Evolutionary conservation across 2,329 filamentous ascomycete species (phyloP), one percentile per base, ranked within the genome.

Genomic region (Aspergillus pseudonomiae): DNA sequence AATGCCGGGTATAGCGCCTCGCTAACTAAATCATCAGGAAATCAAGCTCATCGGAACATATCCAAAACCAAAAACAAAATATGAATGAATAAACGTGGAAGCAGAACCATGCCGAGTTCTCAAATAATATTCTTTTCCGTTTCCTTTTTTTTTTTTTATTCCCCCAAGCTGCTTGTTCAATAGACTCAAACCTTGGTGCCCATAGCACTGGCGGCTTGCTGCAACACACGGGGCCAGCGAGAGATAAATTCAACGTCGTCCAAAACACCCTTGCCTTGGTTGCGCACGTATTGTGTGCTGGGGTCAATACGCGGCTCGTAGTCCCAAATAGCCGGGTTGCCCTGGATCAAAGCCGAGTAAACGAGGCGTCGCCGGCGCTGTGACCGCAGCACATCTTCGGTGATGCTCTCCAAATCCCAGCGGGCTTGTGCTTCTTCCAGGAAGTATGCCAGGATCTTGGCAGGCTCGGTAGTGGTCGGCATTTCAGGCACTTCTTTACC

Each of bases 331-430:
- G 91, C 91, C 70, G 92, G 93, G 41, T 83, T 83, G 61, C 93
- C 94, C 77, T 89, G 80, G 75, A 88, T 91, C 67, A 97, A 83
- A 0, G 94, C 92, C 46, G 86, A 86, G 89, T 92, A 96, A 30
- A 93, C 91, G 10, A 96, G 80, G 57, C 90, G 86, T 16, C 94
- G 87, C 73, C 90, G 89, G 48, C 93, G 89, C 82, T 97, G 94
- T 52, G 90, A 93, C 45, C 84, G 79, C 10, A 96, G 78, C 1
- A 95, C 92, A 59, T 91, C 85, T 60, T 87, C 78, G 6, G 91
- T 93, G 71, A 97, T 94, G 66, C 82, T 81, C 48, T 90, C 84
- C 75, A 97, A 90, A 74, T 97, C 86, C 94, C 94, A 97, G 70
- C 90, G 90, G 19, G 83, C 82, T 61, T 84, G 82, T 5, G 91